Conservation (phyloP, 2,329 filamentous ascomycete genomes). For the Colletotrichum tropicale region DNA sequence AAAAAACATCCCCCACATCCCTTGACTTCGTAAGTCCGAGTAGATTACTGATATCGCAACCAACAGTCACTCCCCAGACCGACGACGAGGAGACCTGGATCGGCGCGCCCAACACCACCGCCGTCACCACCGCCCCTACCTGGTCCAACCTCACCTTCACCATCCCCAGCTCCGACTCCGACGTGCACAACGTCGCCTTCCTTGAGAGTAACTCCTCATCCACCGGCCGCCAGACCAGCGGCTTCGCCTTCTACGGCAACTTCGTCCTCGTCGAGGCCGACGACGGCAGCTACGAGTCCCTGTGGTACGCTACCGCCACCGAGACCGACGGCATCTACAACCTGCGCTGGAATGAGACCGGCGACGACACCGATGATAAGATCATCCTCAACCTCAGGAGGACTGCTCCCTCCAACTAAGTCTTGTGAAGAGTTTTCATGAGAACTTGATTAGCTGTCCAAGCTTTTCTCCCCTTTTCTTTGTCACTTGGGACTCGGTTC, state of each 20-base stretch:
- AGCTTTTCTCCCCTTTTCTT: background rate
- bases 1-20: background rate
- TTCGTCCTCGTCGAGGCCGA: conserved; percentile 16
- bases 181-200: conserved; percentile 25
- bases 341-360: conserved; percentile 28
- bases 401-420: conserved; percentile 19
- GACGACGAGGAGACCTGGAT: conserved; percentile 15
- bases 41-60: background rate
- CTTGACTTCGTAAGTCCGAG: background rate
- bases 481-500: background rate
- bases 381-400: conserved; percentile 25
- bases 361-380: conserved; percentile 4
- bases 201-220: background rate
- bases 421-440: background rate
- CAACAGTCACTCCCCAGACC: conserved; percentile 11
- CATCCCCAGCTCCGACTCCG: conserved; percentile 23
- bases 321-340: conserved; percentile 20
- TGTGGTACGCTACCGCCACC: conserved; percentile 26
- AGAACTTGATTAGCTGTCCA: background rate
- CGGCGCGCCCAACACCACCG: conserved; percentile 22
- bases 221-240: conserved; percentile 13
- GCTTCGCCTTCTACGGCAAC: conserved; percentile 30
- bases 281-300: conserved; percentile 13
- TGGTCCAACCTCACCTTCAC: conserved; percentile 30
- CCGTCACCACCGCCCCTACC: background rate